Percentiles rank a stretch among this genome's conserved stretches.
Conservation (phyloP, 352 stramenopile species). For the Phytophthora idaei region DNA sequence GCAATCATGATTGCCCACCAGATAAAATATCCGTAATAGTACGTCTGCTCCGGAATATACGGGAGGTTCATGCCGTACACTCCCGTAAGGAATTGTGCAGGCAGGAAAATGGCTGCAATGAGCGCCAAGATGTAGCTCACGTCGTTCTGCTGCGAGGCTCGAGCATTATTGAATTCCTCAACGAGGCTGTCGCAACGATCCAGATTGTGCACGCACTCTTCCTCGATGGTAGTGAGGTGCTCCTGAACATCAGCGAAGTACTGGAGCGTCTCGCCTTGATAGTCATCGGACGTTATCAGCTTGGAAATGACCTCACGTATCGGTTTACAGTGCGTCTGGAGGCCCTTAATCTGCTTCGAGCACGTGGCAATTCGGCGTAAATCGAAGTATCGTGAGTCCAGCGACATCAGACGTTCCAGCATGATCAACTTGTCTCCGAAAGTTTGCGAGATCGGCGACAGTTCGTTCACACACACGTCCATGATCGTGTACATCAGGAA, state of each 20-base stretch:
- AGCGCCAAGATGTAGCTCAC: constrained; percentile 81
- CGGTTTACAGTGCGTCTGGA: constrained; percentile 71
- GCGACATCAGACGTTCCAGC: constrained; percentile 58
- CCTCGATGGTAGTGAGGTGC: constrained; percentile 72
- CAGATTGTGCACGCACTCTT: constrained; percentile 78
- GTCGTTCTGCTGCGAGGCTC: constrained; percentile 62
- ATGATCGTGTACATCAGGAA: constrained; percentile 82
- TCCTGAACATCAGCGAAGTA: constrained; percentile 88
- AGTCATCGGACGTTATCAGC: constrained; percentile 65
- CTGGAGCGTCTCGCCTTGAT: constrained; percentile 68
- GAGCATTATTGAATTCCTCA: constrained; percentile 68
- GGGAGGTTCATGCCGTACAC: constrained; percentile 91
- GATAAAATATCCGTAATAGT: constrained; percentile 72
- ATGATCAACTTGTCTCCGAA: constrained; percentile 72
- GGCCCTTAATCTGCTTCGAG: constrained; percentile 67
- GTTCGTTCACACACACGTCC: constrained; percentile 76
- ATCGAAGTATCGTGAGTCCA: constrained; percentile 60
- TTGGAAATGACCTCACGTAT: constrained; percentile 68
- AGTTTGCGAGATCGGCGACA: constrained; percentile 73
- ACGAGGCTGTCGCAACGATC: constrained; percentile 62
- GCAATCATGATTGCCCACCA: constrained; percentile 72
- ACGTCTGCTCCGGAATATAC: constrained; percentile 73
- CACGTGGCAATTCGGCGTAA: constrained; percentile 45
- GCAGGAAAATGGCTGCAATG: constrained; percentile 78
- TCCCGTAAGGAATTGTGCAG: constrained; percentile 81